These are phyloP conservation scores for Sporothrix mexicana DNA, from an alignment of 2,329 filamentous ascomycete genomes.

Conservation along the genomic window DNA sequence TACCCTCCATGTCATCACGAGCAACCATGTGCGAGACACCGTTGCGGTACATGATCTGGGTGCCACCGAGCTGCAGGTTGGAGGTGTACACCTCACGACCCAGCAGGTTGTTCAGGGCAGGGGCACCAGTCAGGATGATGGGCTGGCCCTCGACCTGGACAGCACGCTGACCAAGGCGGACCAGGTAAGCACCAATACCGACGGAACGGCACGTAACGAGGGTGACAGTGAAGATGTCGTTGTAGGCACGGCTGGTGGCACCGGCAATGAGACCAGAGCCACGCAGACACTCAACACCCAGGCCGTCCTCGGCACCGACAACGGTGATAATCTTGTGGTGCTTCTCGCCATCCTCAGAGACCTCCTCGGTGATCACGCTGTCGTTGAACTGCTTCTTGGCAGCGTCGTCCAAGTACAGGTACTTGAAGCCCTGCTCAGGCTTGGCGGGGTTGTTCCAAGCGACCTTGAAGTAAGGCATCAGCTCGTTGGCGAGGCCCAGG, in stretches of 20 bases:
- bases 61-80: conserved; percentile 97
- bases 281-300: conserved; percentile 96
- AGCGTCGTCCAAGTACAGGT: conserved; percentile 89
- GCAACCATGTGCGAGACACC: conserved; percentile 99
- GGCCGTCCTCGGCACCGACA: conserved; percentile 89
- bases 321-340: conserved; percentile 94
- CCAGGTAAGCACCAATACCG: conserved; percentile 98
- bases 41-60: conserved; percentile 99
- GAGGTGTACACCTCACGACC: conserved; percentile 99
- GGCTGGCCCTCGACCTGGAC: conserved; percentile 99
- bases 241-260: conserved; percentile 94
- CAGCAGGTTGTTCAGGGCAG: conserved; percentile 96
- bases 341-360: conserved; percentile 85
- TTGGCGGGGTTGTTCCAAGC: conserved; percentile 88
- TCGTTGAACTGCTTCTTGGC: conserved; percentile 87
- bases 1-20: conserved; percentile 95
- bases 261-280: conserved; percentile 98
- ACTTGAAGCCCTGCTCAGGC: conserved; percentile 92
- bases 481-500: conserved; percentile 93
- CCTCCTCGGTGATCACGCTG: conserved; percentile 84
- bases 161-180: conserved; percentile 96
- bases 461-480: conserved; percentile 96
- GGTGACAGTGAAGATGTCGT: conserved; percentile 98
- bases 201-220: conserved; percentile 97
- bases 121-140: conserved; percentile 96